Conservation (phyloP, 108 stramenopile genomes). For the Fistulifera solaris region DNA sequence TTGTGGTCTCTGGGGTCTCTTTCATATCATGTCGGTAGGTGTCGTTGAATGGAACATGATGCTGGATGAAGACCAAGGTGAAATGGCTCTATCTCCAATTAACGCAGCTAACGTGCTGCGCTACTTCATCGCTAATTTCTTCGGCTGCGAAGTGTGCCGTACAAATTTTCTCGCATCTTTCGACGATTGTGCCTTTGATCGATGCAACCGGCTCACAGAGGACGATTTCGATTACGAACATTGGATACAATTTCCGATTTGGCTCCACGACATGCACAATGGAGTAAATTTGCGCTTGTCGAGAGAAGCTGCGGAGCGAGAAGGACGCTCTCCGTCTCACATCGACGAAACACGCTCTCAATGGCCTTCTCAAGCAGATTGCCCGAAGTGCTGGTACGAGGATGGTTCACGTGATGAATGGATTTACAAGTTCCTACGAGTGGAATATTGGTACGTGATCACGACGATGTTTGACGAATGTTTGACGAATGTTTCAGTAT, state of each 20-base stretch:
- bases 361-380: conserved; percentile 29
- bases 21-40: conserved; percentile 72
- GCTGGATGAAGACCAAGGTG: conserved; percentile 5
- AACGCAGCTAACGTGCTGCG: conserved; percentile 21
- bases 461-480: background rate
- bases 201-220: conserved; percentile 50
- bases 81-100: conserved; percentile 5
- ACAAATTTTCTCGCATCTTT: conserved; percentile 58
- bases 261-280: conserved; percentile 79
- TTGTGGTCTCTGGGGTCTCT: conserved; percentile 80
- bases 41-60: conserved; percentile 63
- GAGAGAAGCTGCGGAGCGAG: conserved; percentile 36
- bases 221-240: conserved; percentile 6
- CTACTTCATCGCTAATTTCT: conserved; percentile 62
- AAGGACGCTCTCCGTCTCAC: conserved; percentile 9
- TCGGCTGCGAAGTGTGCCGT: conserved; percentile 77
- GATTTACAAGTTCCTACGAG: conserved; percentile 27
- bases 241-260: conserved; percentile 62
- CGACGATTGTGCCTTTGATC: conserved; percentile 56
- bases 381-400: conserved; percentile 33
- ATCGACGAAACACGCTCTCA: conserved; percentile 17
- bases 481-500: background rate
- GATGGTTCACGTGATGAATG: conserved; percentile 24
- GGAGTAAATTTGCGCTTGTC: conserved; percentile 65
- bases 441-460: conserved; percentile 34